Percentiles rank a stretch among this genome's conserved stretches.
Conservation (phyloP, 2,329 filamentous ascomycete species). For the Aspergillus vadensis region DNA sequence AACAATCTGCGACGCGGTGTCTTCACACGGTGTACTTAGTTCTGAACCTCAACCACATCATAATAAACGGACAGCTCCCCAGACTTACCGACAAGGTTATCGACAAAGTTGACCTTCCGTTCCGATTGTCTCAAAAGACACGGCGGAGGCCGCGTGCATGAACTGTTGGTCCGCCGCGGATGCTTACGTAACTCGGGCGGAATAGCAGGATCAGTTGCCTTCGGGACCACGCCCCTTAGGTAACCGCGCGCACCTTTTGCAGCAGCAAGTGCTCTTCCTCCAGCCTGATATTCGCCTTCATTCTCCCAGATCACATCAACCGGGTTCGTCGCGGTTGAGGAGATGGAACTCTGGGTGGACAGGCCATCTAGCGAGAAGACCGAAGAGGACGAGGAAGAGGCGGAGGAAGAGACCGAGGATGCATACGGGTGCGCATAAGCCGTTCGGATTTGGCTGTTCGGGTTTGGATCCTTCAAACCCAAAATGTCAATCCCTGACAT, state of each 20-base stretch:
- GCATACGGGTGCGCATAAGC: constrained; percentile 61
- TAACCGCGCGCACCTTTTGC: constrained; percentile 29
- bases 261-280: constrained; percentile 29
- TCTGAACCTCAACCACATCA: constrained; percentile 28
- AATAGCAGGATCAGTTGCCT: constrained; percentile 37
- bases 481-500: constrained; percentile 49
- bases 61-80: constrained; percentile 31
- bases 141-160: constrained; percentile 66
- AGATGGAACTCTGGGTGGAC: constrained; percentile 69
- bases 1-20: constrained; percentile 95
- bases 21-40: constrained; percentile 53
- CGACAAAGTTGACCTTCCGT: constrained; percentile 92
- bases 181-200: constrained; percentile 49
- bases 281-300: constrained; percentile 33
- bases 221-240: constrained; percentile 31
- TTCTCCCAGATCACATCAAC: constrained; percentile 55
- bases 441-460: constrained; percentile 38
- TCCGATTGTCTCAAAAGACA: constrained; percentile 82
- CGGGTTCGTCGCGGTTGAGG: constrained; percentile 65
- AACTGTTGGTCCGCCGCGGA: constrained; percentile 57
- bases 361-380: constrained; percentile 70
- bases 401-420: constrained; percentile 71
- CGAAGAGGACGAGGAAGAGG: constrained; percentile 74
- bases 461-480: constrained; percentile 45
- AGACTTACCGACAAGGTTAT: constrained; percentile 93